Percentiles rank a stretch among this genome's conserved stretches.
Conservation (phyloP, 164 flowering plant species). For the Umbilicus rupestris region DNA sequence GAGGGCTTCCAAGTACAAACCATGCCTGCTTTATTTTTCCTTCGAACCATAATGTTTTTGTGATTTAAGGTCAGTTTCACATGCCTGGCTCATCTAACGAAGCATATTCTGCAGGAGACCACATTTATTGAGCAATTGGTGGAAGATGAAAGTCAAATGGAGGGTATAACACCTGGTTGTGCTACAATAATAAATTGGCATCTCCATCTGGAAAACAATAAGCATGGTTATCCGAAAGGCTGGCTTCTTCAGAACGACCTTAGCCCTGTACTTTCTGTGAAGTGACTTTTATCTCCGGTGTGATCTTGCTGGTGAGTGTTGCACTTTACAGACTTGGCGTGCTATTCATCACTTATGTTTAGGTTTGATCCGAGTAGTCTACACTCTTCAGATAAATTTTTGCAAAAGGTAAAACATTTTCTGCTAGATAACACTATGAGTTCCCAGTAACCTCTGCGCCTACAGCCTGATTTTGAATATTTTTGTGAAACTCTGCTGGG, state of each 20-base stretch:
- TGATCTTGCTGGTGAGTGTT: background rate
- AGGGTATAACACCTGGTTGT: constrained; percentile 58
- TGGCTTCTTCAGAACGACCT: constrained; percentile 78
- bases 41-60: background rate
- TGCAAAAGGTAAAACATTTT: background rate
- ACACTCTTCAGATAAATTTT: background rate
- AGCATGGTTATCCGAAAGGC: constrained; percentile 56
- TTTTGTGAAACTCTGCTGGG: background rate
- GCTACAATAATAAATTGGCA: constrained; percentile 80
- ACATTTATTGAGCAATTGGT: constrained; percentile 87
- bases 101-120: constrained; percentile 49
- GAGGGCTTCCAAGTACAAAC: constrained; percentile 84
- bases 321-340: background rate
- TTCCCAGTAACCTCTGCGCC: background rate
- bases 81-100: background rate
- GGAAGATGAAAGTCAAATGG: constrained; percentile 95
- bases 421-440: background rate
- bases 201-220: constrained; percentile 65
- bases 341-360: background rate
- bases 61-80: background rate
- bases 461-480: background rate
- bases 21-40: background rate
- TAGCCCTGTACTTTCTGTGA: constrained; percentile 30
- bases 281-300: background rate
- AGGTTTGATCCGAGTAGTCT: background rate